Percentiles rank a stretch among this genome's conserved stretches.
These are phyloP conservation scores for Boletus reticuloceps DNA, from an alignment of 768 basidiomycete genomes.

Conservation along the genomic window DNA sequence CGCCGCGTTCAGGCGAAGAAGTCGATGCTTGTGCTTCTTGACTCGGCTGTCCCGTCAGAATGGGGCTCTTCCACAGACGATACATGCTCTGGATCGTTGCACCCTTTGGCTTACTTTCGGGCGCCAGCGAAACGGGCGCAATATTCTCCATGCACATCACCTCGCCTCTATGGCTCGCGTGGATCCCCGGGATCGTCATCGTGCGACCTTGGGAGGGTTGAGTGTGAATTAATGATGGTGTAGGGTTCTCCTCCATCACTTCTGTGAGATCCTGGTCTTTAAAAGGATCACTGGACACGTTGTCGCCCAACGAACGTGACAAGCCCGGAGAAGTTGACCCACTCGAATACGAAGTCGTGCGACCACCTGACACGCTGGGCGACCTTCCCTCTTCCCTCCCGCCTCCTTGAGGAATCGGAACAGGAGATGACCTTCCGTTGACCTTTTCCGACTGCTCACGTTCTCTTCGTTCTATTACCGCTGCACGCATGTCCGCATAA, in stretches of 20 bases:
- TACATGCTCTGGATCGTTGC: conserved; percentile 68
- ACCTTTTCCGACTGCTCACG: conserved; percentile 33
- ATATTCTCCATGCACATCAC: conserved; percentile 83
- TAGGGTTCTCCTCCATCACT: conserved; percentile 24
- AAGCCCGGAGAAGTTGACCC: conserved; percentile 28
- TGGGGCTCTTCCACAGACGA: conserved; percentile 68
- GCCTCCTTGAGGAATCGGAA: conserved; percentile 30
- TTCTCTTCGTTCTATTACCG: conserved; percentile 66
- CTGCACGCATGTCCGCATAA: conserved; percentile 74
- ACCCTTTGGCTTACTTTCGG: conserved; percentile 41
- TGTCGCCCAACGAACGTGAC: conserved; percentile 35
- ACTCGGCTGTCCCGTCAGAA: conserved; percentile 27
- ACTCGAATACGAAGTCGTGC: conserved; percentile 24
- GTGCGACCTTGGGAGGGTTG: conserved; percentile 72
- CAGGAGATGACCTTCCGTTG: conserved; percentile 29
- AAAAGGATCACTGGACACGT: conserved; percentile 22
- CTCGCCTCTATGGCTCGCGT: conserved; percentile 80
- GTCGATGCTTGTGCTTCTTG: conserved; percentile 13
- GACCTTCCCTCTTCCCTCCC: conserved; percentile 26
- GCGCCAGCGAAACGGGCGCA: conserved; percentile 43
- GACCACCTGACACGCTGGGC: conserved; percentile 25
- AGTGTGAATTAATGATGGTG: conserved; percentile 58
- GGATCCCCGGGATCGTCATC: conserved; percentile 88
- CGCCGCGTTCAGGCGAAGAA: conserved; percentile 9
- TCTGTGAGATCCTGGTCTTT: conserved; percentile 34